These are phyloP conservation scores for Fusarium sp. DNA, from an alignment of 2,329 filamentous ascomycete genomes.

Conservation along the genomic window DNA sequence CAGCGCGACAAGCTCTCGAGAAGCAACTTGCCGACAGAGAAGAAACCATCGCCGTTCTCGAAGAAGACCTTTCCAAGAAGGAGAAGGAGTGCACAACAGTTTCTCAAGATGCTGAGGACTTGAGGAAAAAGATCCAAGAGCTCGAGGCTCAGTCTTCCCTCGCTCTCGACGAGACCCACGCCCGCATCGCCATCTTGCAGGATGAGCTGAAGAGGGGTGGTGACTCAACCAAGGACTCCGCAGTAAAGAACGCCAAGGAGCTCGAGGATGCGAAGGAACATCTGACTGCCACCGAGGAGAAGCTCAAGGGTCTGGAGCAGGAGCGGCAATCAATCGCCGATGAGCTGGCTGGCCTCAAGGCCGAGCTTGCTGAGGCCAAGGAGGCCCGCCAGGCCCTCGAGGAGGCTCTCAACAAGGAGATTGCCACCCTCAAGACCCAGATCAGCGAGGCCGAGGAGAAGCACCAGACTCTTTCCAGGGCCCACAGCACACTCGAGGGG, in stretches of 20 bases:
- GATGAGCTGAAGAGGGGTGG: conserved; percentile 53
- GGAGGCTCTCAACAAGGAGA: conserved; percentile 52
- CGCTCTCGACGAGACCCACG: conserved; percentile 53
- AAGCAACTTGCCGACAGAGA: conserved; percentile 59
- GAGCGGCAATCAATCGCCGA: conserved; percentile 52
- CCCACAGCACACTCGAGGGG: conserved; percentile 51
- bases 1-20: conserved; percentile 54
- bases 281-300: conserved; percentile 46
- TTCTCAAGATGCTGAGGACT: conserved; percentile 56
- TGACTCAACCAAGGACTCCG: conserved; percentile 48
- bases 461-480: conserved; percentile 52
- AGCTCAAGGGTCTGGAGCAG: conserved; percentile 48
- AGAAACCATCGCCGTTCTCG: conserved; percentile 54
- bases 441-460: conserved; percentile 54
- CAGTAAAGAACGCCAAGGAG: conserved; percentile 40
- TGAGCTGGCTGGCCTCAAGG: conserved; percentile 55
- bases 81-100: conserved; percentile 56
- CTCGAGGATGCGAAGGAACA: conserved; percentile 47
- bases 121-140: conserved; percentile 58
- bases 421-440: conserved; percentile 53
- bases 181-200: conserved; percentile 55
- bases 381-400: conserved; percentile 56
- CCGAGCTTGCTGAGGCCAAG: conserved; percentile 54
- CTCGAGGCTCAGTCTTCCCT: conserved; percentile 52
- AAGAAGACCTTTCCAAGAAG: conserved; percentile 56